Evolutionary conservation across 202 grass and related monocot species (phyloP), one percentile per base, ranked within the genome.

Genomic region (Cymbopogon flexuosus): DNA sequence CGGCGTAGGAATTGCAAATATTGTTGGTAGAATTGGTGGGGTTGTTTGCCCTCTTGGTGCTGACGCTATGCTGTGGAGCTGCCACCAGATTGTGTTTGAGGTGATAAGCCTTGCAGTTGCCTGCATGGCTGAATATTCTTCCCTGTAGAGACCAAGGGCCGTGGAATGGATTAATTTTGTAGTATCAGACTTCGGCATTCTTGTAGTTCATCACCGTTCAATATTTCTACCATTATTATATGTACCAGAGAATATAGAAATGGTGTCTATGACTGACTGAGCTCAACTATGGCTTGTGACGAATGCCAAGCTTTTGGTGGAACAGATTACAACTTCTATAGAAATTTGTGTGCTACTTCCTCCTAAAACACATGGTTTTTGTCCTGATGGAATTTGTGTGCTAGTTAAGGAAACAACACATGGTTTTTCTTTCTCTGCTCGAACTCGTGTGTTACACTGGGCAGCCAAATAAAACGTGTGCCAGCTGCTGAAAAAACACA

Each of bases 91-190:
- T 64, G 66, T 97, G 8, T 90, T 91, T 72, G 91, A 91, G 54
- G 18, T 88, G 14, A 77, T 93, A 9, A 80, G 75, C 31, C 36
- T 91, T 78, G 93, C 79, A 27, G 36, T 90, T 59, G 87, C 87
- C 16, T 75, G 72, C 57, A 72, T 59, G 87, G 84, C 16, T 75
- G 72, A 47, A 72, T 87, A 34, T 66, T 93, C 63, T 89, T 97
- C 82, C 84, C 93, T 66, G 67, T 93, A 7, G 93, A 93, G 59
- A 97, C 93, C 36, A 93, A 79, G 46, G 88, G 93, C 73, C 87
- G 76, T 3, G 83, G 51, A 30, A 89, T 89, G 67, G 79, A 82
- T 29, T 89, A 41, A 86, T 78, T 40, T 63, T 54, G 63, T 21
- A 67, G 23, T 15, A 54, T 10, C 43, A 24, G 10, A 35, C 31